These are phyloP conservation scores for Pluteus cervinus DNA, from an alignment of 768 basidiomycete genomes.

Conservation along the genomic window DNA sequence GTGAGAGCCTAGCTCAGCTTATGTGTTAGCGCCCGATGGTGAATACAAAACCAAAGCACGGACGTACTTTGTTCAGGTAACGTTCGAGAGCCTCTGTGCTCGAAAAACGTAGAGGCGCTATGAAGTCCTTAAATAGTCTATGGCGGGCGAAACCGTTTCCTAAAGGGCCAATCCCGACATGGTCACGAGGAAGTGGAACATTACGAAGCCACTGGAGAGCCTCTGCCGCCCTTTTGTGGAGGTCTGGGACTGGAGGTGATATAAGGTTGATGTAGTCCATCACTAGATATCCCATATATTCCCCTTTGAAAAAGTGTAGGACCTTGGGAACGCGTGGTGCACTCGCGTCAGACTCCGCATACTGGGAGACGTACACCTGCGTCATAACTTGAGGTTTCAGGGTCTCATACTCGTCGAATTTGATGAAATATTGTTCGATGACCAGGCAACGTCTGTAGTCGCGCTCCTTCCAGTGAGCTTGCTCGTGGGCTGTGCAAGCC, in stretches of 20 bases:
- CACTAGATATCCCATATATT: constrained; percentile 15
- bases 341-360: constrained; percentile 7
- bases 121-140: constrained; percentile 6
- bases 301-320: constrained; percentile 13
- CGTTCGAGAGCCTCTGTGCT: constrained; percentile 6
- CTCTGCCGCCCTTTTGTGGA: constrained; percentile 10
- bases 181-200: constrained; percentile 16
- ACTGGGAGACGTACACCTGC: constrained; percentile 15
- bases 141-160: constrained; percentile 8
- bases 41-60: constrained; percentile 7
- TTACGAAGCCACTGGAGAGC: constrained; percentile 19
- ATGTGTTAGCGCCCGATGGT: constrained; percentile 3
- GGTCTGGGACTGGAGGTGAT: constrained; percentile 7
- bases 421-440: too few species aligned
- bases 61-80: constrained; percentile 9
- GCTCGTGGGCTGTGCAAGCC: too few species aligned
- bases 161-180: constrained; percentile 7
- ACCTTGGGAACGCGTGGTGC: constrained; percentile 19
- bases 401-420: too few species aligned
- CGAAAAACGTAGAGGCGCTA: constrained; percentile 9
- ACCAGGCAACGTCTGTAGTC: too few species aligned
- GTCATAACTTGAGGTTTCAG: constrained; percentile 12
- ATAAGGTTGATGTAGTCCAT: constrained; percentile 19
- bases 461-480: too few species aligned
- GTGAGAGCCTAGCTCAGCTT: constrained; percentile 7